phyloP scores from a whole-genome alignment of 768 basidiomycete genomes.

The Amanita rimosa region DNA sequence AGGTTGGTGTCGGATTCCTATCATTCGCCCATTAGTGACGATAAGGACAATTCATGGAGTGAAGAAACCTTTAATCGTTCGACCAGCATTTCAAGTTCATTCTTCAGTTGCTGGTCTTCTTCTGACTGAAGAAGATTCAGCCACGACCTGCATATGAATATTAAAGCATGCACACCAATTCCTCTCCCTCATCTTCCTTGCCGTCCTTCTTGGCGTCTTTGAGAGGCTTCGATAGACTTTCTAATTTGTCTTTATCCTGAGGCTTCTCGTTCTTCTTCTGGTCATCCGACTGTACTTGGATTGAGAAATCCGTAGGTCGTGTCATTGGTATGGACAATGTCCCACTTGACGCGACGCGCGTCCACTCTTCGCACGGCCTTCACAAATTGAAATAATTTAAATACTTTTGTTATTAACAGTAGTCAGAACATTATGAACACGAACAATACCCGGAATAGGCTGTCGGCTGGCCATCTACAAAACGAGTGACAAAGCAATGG shows the following conservation, averaged over 20 bases:
- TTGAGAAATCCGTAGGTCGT: slow-evolving; percentile 44
- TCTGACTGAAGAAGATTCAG: slow-evolving; percentile 53
- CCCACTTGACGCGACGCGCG: slow-evolving; percentile 28
- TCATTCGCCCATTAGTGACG: slow-evolving; percentile 11
- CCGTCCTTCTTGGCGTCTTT: slow-evolving; percentile 38
- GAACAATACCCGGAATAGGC: not conserved
- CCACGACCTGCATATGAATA: not conserved
- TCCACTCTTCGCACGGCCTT: slow-evolving; percentile 26
- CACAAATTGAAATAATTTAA: not conserved
- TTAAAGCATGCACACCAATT: slow-evolving; percentile 49
- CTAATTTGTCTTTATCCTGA: slow-evolving; percentile 40
- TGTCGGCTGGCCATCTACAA: not conserved
- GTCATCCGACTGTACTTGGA: slow-evolving; percentile 62
- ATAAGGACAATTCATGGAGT: not conserved
- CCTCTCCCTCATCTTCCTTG: slow-evolving; percentile 56
- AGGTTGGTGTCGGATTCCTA: slow-evolving; percentile 84
- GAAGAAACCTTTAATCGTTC: slow-evolving; percentile 76
- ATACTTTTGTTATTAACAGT: not conserved
- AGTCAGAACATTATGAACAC: slow-evolving; percentile 7
- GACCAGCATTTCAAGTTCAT: slow-evolving; percentile 93
- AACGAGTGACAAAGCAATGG: not conserved
- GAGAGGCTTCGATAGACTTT: slow-evolving; percentile 43
- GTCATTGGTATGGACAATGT: slow-evolving; percentile 30
- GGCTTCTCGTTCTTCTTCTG: slow-evolving; percentile 56
- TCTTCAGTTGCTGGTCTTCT: slow-evolving; percentile 88